Evolutionary conservation across 2,329 filamentous ascomycete species (phyloP).

Genomic region (Monilinia polystroma): DNA sequence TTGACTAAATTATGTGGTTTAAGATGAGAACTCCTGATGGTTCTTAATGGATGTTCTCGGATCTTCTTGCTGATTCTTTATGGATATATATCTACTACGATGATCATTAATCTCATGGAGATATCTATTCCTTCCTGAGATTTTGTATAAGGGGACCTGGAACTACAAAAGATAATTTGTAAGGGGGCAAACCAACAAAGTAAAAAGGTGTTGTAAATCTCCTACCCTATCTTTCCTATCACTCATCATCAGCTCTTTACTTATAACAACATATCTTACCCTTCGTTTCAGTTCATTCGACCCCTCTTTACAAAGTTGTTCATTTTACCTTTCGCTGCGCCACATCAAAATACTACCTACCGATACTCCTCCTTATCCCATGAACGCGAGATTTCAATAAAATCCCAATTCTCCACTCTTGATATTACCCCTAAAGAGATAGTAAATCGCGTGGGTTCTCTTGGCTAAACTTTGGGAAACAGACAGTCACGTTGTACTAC

Average conservation of each 20-base stretch:
- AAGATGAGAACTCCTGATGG: too few species aligned
- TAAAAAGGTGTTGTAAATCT: not conserved
- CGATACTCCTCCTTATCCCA: not conserved
- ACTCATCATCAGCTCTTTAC: not conserved
- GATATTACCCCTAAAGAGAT: not conserved
- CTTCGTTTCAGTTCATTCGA: not conserved
- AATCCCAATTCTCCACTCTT: constrained; percentile 11
- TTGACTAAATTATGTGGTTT: too few species aligned
- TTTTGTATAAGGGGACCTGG: too few species aligned
- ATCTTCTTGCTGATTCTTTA: too few species aligned
- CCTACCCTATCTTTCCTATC: not conserved
- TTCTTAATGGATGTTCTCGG: too few species aligned
- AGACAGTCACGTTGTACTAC: not conserved
- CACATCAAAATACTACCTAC: constrained; percentile 15
- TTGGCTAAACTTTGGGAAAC: constrained; percentile 6
- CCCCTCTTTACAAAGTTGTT: constrained; percentile 12
- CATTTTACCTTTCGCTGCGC: constrained; percentile 11
- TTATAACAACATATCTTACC: not conserved
- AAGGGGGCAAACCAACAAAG: not conserved
- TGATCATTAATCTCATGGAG: too few species aligned
- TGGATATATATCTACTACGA: too few species aligned
- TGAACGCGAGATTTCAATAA: not conserved
- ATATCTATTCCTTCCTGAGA: too few species aligned
- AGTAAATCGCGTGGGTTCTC: not conserved
- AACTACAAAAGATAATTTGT: not conserved